Base-by-base conservation (phyloP, 1,284 basidiomycete species). In the Cryptococcus floricola region DNA sequence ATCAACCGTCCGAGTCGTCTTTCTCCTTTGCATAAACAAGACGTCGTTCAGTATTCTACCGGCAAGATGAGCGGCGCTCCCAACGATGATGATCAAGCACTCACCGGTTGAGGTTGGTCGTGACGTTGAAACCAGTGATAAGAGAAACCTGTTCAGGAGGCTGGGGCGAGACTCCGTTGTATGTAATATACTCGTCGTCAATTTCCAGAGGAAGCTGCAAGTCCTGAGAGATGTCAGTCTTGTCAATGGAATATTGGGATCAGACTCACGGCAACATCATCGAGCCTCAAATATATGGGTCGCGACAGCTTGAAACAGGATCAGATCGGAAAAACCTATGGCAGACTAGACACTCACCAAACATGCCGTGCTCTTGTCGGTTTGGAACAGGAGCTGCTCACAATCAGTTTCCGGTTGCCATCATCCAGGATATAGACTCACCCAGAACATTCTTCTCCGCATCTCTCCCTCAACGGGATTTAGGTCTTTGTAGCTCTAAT, bases 121-220 rank as follows among this genome's bases (percentile, higher is more conserved):
- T 62, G 10, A 71, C 61, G 57, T 73, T 74, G 64, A 78, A 75
- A 4, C 73, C 73, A 13, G 66, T 59, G 19, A 75, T 69, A 12
- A 69, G 59, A 3, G 74, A 67, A 8, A 70, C 73, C 10, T 59
- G 59, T 8, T 66, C 71, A 0, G 53, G 34, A 0, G 72, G 68
- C 55, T 75, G 74, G 3, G 69, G 68, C 16, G 68, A 54, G 25
- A 75, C 66, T 0, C 74, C 73, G 23, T 61, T 59, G 0, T 58
- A 25, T 0, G 74, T 74, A 62, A 77, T 77, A 44, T 69, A 63
- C 38, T 74, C 72, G 56, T 77, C 76, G 55, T 75, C 73, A 12
- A 75, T 69, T 58, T 77, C 74, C 14, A 69, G 51, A 0, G 75
- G 74, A 16, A 74, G 61, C 1, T 56, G 58, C 16, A 71, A 50